Evolutionary conservation across 2,329 filamentous ascomycete species (phyloP).

Genomic region (Anthostomella pinea): DNA sequence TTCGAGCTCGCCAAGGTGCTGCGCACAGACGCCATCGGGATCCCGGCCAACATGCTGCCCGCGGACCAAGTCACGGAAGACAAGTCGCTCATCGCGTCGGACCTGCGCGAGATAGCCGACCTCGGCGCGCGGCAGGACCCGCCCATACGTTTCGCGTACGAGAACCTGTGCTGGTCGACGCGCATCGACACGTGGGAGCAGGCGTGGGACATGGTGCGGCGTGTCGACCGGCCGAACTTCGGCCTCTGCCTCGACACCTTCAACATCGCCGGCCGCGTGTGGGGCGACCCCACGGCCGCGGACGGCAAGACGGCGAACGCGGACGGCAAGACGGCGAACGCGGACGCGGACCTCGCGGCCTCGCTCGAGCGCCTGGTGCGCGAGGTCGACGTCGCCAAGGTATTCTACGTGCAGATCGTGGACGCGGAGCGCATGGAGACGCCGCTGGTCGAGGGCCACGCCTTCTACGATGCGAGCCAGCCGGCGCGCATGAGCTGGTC

Average conservation of each 20-base stretch:
- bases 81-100: constrained; percentile 55
- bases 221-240: constrained; percentile 66
- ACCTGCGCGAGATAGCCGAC: constrained; percentile 64
- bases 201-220: constrained; percentile 63
- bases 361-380: constrained; percentile 53
- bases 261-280: constrained; percentile 69
- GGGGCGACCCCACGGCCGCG: constrained; percentile 59
- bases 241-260: constrained; percentile 75
- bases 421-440: constrained; percentile 62
- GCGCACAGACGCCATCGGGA: constrained; percentile 66
- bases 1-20: constrained; percentile 62
- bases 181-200: constrained; percentile 67
- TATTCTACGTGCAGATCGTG: constrained; percentile 74
- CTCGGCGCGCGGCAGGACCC: constrained; percentile 56
- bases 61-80: constrained; percentile 41
- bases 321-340: constrained; percentile 50
- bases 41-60: constrained; percentile 68
- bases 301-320: constrained; percentile 46
- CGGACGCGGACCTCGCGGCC: constrained; percentile 49
- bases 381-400: constrained; percentile 56
- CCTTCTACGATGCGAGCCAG: constrained; percentile 56
- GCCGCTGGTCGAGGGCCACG: constrained; percentile 57
- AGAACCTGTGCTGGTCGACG: constrained; percentile 69
- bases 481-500: constrained; percentile 72
- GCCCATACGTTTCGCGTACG: constrained; percentile 66